Conservation (phyloP, 2,329 filamentous ascomycete genomes). For the Microcyclospora tardicrescens region DNA sequence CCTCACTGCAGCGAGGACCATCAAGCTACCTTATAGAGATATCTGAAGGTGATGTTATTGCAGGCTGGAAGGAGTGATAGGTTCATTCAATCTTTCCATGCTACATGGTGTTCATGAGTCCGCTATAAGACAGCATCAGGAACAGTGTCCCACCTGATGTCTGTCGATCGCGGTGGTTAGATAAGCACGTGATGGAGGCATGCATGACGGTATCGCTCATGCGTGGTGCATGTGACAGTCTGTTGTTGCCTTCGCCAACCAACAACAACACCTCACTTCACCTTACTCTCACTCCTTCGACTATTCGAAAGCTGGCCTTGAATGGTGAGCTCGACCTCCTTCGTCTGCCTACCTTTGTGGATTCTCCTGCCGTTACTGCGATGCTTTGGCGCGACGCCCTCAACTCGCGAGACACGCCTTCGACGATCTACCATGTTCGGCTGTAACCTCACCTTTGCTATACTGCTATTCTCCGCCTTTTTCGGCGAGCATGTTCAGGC, state of each 20-base stretch:
- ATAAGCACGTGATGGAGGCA: background rate
- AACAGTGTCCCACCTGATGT: background rate
- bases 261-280: background rate
- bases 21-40: too few species aligned
- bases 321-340: too few species aligned
- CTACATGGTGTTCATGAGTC: too few species aligned
- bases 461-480: slow-evolving; percentile 9
- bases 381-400: slow-evolving; percentile 9
- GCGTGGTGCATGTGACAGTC: background rate
- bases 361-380: slow-evolving; percentile 5
- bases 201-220: background rate
- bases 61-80: too few species aligned
- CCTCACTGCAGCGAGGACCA: background rate
- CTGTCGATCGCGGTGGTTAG: background rate
- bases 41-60: too few species aligned
- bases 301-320: too few species aligned
- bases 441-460: slow-evolving; percentile 11
- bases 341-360: too few species aligned
- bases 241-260: background rate
- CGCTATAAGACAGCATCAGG: too few species aligned
- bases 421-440: slow-evolving; percentile 8
- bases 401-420: slow-evolving; percentile 1
- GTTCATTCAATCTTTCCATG: too few species aligned
- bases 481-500: slow-evolving; percentile 7
- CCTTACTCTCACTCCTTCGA: background rate